Evolutionary conservation across 2,329 filamentous ascomycete species (phyloP).

Genomic region (Claviceps pazoutovae): DNA sequence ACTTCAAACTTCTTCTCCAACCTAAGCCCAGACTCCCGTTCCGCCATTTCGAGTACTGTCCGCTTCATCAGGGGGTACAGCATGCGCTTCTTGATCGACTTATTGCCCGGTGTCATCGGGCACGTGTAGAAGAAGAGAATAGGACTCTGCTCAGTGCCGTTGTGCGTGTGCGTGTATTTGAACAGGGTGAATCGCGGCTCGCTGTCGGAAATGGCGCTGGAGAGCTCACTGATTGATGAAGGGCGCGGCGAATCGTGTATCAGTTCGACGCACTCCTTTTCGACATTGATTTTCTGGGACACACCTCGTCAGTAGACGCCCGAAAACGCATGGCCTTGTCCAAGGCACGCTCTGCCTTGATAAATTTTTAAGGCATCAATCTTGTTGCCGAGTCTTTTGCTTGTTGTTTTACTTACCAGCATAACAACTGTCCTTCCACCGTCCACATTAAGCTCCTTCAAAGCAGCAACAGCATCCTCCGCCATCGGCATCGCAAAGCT

Average conservation of each 20-base stretch:
- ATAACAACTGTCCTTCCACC: constrained; percentile 43
- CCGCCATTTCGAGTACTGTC: constrained; percentile 51
- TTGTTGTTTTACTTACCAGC: constrained; percentile 36
- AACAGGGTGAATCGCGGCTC: constrained; percentile 73
- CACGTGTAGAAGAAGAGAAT: constrained; percentile 76
- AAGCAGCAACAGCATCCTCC: constrained; percentile 48
- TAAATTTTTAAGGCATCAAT: too few relatives aligned
- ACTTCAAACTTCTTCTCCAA: constrained; percentile 59
- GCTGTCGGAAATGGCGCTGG: constrained; percentile 43
- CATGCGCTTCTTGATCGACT: constrained; percentile 72
- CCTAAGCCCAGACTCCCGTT: constrained; percentile 48
- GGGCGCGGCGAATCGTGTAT: constrained; percentile 37
- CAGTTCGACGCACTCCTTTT: constrained; percentile 55
- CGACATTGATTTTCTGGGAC: constrained; percentile 54
- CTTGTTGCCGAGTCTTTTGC: background rate
- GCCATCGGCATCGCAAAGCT: constrained; percentile 43
- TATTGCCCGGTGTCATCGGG: constrained; percentile 48
- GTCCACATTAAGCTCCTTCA: constrained; percentile 43
- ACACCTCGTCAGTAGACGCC: background rate
- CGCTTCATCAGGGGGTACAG: constrained; percentile 62
- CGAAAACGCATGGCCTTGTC: too few relatives aligned
- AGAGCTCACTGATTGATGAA: constrained; percentile 43
- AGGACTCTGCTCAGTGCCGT: constrained; percentile 37
- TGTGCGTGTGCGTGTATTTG: constrained; percentile 46
- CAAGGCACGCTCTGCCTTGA: too few relatives aligned